Evolutionary conservation across 1,139 yeast species (phyloP).

Genomic region (Yamadazyma friedrichii): DNA sequence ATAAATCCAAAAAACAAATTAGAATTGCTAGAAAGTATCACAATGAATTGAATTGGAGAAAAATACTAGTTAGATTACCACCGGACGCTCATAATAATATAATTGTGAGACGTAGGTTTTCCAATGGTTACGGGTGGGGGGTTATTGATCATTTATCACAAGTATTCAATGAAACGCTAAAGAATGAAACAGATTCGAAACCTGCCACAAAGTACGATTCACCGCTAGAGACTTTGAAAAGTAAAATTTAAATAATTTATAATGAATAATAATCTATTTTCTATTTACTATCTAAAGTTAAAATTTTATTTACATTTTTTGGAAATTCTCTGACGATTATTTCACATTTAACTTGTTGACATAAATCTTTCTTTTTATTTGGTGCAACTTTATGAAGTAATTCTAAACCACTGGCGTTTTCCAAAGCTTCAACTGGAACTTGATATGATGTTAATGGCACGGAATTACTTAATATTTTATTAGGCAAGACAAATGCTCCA

Average conservation of each 20-base stretch:
- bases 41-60: slow-evolving; percentile 75
- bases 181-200: neutral
- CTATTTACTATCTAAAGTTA: slow-evolving; percentile 24
- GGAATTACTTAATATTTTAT: slow-evolving; percentile 66
- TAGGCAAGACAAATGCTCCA: slow-evolving; percentile 93
- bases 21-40: slow-evolving; percentile 88
- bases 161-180: slow-evolving; percentile 14
- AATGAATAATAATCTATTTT: neutral
- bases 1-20: slow-evolving; percentile 58
- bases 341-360: slow-evolving; percentile 77
- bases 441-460: slow-evolving; percentile 73
- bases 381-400: slow-evolving; percentile 69
- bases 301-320: slow-evolving; percentile 37
- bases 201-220: neutral
- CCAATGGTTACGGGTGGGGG: slow-evolving; percentile 96
- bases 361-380: slow-evolving; percentile 61
- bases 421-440: slow-evolving; percentile 88
- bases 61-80: slow-evolving; percentile 77
- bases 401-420: slow-evolving; percentile 81
- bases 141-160: slow-evolving; percentile 57
- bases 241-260: slow-evolving; percentile 13
- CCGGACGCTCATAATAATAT: slow-evolving; percentile 98
- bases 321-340: slow-evolving; percentile 82
- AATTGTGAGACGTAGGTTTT: slow-evolving; percentile 80
- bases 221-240: slow-evolving; percentile 8